Evolutionary conservation across 2,329 filamentous ascomycete species (phyloP).

Genomic region (Aspergillus melleus): DNA sequence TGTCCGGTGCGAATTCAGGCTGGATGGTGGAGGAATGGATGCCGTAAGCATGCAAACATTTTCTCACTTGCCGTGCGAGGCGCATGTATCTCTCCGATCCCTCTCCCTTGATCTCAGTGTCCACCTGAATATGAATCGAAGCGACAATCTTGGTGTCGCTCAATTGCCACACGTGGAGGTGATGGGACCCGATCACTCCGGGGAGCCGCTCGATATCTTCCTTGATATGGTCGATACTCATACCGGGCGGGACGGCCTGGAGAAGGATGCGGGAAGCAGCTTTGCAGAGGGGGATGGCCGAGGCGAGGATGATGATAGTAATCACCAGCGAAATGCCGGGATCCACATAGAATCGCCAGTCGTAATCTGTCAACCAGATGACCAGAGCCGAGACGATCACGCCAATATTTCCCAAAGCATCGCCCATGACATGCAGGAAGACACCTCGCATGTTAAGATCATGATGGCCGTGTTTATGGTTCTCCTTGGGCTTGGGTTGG

Average conservation of each 20-base stretch:
- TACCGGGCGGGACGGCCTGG: constrained; percentile 87
- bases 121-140: constrained; percentile 88
- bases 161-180: constrained; percentile 96
- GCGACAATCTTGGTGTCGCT: constrained; percentile 93
- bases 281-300: constrained; percentile 53
- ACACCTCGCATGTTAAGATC: constrained; percentile 90
- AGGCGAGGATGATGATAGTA: constrained; percentile 68
- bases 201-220: constrained; percentile 84
- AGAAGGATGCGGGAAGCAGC: constrained; percentile 74
- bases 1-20: constrained; percentile 67
- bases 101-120: constrained; percentile 82
- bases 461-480: constrained; percentile 55
- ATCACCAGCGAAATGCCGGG: constrained; percentile 92
- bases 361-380: constrained; percentile 86
- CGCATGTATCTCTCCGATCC: constrained; percentile 83
- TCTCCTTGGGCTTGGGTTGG: constrained; percentile 64
- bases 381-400: constrained; percentile 67
- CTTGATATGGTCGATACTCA: constrained; percentile 85
- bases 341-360: constrained; percentile 83
- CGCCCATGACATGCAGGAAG: constrained; percentile 61
- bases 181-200: constrained; percentile 87
- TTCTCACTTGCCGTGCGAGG: constrained; percentile 76
- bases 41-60: constrained; percentile 90
- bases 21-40: constrained; percentile 98
- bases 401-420: constrained; percentile 50